Conservation (phyloP, 1,284 basidiomycete genomes). For the Caloboletus inedulis region DNA sequence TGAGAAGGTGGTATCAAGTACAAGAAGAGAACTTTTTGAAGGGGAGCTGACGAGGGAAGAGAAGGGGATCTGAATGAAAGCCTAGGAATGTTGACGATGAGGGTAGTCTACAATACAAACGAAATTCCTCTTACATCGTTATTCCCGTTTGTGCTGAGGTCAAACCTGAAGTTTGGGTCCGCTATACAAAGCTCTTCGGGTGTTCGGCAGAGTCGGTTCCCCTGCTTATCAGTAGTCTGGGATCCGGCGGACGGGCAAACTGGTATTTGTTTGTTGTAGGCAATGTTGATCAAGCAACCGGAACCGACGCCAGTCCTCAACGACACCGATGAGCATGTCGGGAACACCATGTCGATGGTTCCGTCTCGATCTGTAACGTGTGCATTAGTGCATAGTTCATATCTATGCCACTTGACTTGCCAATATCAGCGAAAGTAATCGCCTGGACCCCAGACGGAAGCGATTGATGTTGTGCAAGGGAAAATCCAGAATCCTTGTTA, state of each 20-base stretch:
- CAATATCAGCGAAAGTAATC: slow-evolving; percentile 90
- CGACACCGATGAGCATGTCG: slow-evolving; percentile 76
- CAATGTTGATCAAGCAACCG: slow-evolving; percentile 85
- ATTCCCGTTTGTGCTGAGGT: slow-evolving; percentile 51
- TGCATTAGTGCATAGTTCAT: background rate
- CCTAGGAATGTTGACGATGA: slow-evolving; percentile 39
- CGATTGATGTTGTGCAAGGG: slow-evolving; percentile 61
- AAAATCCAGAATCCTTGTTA: slow-evolving; percentile 72
- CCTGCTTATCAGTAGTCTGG: slow-evolving; percentile 44
- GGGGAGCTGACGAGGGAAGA: slow-evolving; percentile 53
- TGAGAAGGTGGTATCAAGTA: slow-evolving; percentile 60
- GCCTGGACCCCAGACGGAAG: slow-evolving; percentile 79
- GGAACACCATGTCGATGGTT: slow-evolving; percentile 93
- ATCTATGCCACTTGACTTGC: slow-evolving; percentile 42
- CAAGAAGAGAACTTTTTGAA: slow-evolving; percentile 53
- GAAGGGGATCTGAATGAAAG: slow-evolving; percentile 66
- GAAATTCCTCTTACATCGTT: slow-evolving; percentile 51
- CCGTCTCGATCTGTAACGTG: slow-evolving; percentile 79
- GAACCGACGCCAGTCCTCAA: slow-evolving; percentile 64
- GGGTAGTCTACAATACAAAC: background rate
- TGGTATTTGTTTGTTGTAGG: slow-evolving; percentile 89
- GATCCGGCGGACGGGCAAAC: slow-evolving; percentile 64
- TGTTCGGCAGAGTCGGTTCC: slow-evolving; percentile 64
- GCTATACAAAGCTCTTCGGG: slow-evolving; percentile 80
- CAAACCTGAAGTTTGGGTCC: slow-evolving; percentile 80